Conservation (phyloP, 176 grass and related monocot species). For the Oryza rufipogon region DNA sequence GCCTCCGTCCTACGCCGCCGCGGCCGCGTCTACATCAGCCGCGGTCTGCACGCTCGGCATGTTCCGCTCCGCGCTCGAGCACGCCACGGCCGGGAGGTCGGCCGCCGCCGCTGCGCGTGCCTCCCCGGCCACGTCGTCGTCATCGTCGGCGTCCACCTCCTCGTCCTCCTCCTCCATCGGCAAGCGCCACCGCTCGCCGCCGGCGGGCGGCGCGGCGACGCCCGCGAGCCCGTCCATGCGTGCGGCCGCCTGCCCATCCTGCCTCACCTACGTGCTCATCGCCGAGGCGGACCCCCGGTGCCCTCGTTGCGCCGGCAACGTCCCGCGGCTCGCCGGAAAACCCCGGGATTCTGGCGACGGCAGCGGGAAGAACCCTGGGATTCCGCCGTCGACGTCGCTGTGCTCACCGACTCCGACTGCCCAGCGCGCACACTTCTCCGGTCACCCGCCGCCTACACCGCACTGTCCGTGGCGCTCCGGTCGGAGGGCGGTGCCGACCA, state of each 20-base stretch:
- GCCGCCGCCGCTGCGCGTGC: neutral
- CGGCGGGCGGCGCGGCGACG: neutral
- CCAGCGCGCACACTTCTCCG: neutral
- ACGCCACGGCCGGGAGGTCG: conserved; percentile 9
- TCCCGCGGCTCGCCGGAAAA: conserved; percentile 41
- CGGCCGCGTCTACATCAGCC: neutral
- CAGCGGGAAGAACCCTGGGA: conserved; percentile 37
- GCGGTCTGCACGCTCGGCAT: conserved; percentile 62
- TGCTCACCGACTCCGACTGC: neutral
- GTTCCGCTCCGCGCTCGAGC: conserved; percentile 57
- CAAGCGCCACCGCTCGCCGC: conserved; percentile 41
- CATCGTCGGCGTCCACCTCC: conserved; percentile 38
- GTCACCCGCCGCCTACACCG: too few relatives aligned
- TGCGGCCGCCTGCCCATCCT: conserved; percentile 59
- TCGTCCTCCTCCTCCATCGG: conserved; percentile 52
- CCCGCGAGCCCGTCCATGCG: conserved; percentile 25
- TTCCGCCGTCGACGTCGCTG: too few relatives aligned
- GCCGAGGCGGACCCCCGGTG: conserved; percentile 48
- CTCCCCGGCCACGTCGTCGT: conserved; percentile 10
- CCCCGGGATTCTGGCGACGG: neutral
- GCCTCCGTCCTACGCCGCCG: neutral
- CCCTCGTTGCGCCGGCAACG: conserved; percentile 58
- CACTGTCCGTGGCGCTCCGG: too few relatives aligned
- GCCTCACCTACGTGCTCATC: conserved; percentile 77
- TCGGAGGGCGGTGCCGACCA: too few relatives aligned